A percentile compares a stretch with the other conserved stretches of the same genome.
phyloP scores from a whole-genome alignment of 2,329 filamentous ascomycete genomes.

The Hypoxylon rubiginosum region DNA sequence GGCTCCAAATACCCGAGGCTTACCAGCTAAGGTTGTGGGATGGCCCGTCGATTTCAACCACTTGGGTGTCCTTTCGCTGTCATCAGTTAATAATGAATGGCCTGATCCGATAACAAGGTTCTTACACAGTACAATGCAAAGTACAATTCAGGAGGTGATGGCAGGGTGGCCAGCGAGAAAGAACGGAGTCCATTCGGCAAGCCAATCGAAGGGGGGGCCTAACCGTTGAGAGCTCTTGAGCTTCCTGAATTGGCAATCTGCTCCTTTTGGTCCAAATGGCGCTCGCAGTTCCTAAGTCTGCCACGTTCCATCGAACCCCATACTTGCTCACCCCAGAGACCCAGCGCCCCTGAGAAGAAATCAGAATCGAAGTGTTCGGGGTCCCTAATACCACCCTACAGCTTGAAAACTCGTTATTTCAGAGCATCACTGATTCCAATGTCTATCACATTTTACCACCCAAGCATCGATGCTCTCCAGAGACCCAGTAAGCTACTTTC shows the following conservation, averaged over 20 bases:
- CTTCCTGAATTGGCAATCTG: conserved; percentile 44
- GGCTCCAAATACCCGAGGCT: conserved; percentile 43
- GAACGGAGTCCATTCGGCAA: conserved; percentile 32
- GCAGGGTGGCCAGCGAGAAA: conserved; percentile 14
- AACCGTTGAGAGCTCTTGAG: conserved; percentile 33
- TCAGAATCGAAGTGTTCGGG: conserved; percentile 14
- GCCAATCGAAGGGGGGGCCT: conserved; percentile 37
- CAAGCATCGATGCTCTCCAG: background rate
- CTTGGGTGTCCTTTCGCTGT: conserved; percentile 32
- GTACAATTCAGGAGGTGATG: conserved; percentile 22
- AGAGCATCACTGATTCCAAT: conserved; percentile 17
- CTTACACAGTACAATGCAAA: conserved; percentile 41
- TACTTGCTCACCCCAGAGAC: conserved; percentile 28
- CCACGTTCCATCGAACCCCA: conserved; percentile 23
- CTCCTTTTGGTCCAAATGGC: conserved; percentile 42
- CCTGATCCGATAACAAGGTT: conserved; percentile 41
- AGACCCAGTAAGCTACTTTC: conserved; percentile 22
- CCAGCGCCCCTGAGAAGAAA: conserved; percentile 7
- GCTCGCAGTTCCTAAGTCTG: conserved; percentile 33
- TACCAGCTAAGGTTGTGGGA: conserved; percentile 40
- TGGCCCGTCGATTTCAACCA: conserved; percentile 38
- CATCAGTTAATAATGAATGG: conserved; percentile 43
- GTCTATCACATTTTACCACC: conserved; percentile 34
- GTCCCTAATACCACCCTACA: conserved; percentile 28
- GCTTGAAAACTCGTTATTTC: conserved; percentile 20